phyloP scores from a whole-genome alignment of 495 filamentous ascomycete species.

The Penicillium paxilli region DNA sequence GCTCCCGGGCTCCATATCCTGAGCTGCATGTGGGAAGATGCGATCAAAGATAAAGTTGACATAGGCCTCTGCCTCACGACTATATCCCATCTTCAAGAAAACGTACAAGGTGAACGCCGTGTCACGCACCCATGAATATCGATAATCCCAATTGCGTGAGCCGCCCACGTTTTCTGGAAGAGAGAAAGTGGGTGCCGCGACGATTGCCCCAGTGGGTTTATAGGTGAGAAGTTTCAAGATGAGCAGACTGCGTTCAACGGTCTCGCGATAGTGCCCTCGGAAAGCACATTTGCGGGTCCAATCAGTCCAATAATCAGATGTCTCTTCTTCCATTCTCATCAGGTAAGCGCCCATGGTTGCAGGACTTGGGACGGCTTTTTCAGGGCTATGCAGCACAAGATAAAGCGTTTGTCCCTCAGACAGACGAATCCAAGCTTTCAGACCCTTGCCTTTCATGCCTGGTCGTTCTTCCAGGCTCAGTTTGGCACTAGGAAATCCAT shows the following conservation, averaged over 20 bases:
- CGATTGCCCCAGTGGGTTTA: constrained; percentile 57
- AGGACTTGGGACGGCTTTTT: constrained; percentile 40
- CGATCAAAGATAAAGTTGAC: constrained; percentile 73
- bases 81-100: constrained; percentile 70
- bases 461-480: constrained; percentile 51
- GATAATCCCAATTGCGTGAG: constrained; percentile 74
- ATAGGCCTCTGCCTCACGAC: constrained; percentile 70
- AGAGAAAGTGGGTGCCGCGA: constrained; percentile 62
- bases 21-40: constrained; percentile 46
- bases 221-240: constrained; percentile 73
- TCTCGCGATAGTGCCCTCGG: constrained; percentile 68
- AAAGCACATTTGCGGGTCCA: constrained; percentile 70
- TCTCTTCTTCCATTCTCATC: constrained; percentile 61
- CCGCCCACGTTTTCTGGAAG: constrained; percentile 73
- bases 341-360: constrained; percentile 54
- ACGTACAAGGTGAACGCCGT: constrained; percentile 76
- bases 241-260: constrained; percentile 65
- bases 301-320: constrained; percentile 65
- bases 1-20: constrained; percentile 39
- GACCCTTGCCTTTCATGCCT: constrained; percentile 57
- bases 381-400: constrained; percentile 58
- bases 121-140: constrained; percentile 74
- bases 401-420: constrained; percentile 66
- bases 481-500: constrained; percentile 45
- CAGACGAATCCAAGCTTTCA: constrained; percentile 56